These are phyloP conservation scores for Eragrostis curvula DNA, from an alignment of 176 grass and related monocot genomes.

Conservation along the genomic window DNA sequence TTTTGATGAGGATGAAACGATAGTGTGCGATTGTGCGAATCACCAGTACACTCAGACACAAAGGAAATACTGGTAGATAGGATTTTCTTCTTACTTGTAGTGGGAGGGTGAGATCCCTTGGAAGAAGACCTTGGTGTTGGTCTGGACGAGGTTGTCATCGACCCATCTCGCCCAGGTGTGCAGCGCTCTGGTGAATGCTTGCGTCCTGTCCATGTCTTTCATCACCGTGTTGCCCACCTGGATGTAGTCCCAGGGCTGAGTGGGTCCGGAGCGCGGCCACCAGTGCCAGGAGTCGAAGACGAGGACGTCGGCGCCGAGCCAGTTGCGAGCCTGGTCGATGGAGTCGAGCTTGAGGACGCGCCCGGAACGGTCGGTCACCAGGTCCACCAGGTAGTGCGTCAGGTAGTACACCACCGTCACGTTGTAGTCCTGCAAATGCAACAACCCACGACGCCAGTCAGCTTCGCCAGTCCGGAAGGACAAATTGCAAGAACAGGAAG, in stretches of 20 bases:
- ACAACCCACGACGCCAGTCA: neutral
- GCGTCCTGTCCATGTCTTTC: conserved; percentile 77
- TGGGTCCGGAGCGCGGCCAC: conserved; percentile 68
- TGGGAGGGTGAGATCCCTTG: conserved; percentile 82
- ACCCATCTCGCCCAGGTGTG: conserved; percentile 81
- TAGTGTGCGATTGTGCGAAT: neutral
- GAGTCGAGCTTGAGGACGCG: conserved; percentile 76
- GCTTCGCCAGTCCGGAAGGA: neutral
- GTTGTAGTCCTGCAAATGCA: conserved; percentile 59
- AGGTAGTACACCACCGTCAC: conserved; percentile 78
- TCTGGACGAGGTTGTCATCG: conserved; percentile 50
- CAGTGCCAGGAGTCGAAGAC: conserved; percentile 97
- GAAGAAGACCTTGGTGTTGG: conserved; percentile 68
- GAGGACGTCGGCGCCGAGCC: conserved; percentile 73
- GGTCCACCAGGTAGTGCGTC: conserved; percentile 89
- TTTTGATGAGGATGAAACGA: neutral
- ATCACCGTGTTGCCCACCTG: conserved; percentile 43
- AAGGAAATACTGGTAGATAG: too few relatives aligned
- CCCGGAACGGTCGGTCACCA: conserved; percentile 44
- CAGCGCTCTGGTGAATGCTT: conserved; percentile 70
- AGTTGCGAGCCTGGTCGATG: conserved; percentile 46
- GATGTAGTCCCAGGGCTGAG: conserved; percentile 80
- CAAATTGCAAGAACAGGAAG: neutral
- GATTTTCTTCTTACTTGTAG: conserved; percentile 62
- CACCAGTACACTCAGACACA: too few relatives aligned